A percentile compares a stretch with the other conserved stretches of the same genome.
Conservation (phyloP, 768 basidiomycete species). For the Podaxis sp. region DNA sequence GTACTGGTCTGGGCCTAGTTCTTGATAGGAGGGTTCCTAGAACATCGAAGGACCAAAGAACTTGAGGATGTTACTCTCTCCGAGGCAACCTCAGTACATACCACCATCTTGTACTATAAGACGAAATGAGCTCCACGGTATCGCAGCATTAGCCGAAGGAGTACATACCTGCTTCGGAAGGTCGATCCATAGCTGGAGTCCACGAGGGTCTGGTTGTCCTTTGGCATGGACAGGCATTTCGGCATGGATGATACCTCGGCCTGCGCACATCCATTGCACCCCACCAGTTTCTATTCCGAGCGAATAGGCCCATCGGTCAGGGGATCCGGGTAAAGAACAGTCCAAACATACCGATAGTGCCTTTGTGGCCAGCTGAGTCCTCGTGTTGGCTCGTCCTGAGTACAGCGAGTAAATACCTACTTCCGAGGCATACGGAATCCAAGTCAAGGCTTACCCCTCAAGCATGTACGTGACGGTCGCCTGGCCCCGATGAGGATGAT, state of each 20-base stretch:
- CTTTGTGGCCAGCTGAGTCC: constrained; percentile 86
- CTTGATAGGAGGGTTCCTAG: constrained; percentile 81
- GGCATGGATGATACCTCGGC: constrained; percentile 77
- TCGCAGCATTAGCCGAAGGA: constrained; percentile 15
- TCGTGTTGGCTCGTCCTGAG: constrained; percentile 75
- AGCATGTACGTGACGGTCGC: constrained; percentile 90
- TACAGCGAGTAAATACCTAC: background rate
- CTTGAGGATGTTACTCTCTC: background rate
- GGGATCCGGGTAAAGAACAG: background rate
- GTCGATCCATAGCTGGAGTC: constrained; percentile 88
- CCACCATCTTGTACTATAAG: constrained; percentile 74
- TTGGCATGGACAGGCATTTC: constrained; percentile 83
- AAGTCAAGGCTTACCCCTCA: constrained; percentile 53
- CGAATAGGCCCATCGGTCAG: background rate
- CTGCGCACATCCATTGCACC: constrained; percentile 94
- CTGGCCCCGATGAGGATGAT: constrained; percentile 92
- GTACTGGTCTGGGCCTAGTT: constrained; percentile 65
- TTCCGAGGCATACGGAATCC: background rate
- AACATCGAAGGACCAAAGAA: background rate
- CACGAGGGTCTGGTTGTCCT: constrained; percentile 71
- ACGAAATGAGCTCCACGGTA: constrained; percentile 15
- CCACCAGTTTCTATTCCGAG: constrained; percentile 60
- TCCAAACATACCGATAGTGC: constrained; percentile 50
- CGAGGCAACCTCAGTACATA: constrained; percentile 21
- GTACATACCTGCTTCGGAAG: constrained; percentile 62